These are phyloP conservation scores for Aspergillus unguis DNA, from an alignment of 2,329 filamentous ascomycete genomes.

Conservation along the genomic window DNA sequence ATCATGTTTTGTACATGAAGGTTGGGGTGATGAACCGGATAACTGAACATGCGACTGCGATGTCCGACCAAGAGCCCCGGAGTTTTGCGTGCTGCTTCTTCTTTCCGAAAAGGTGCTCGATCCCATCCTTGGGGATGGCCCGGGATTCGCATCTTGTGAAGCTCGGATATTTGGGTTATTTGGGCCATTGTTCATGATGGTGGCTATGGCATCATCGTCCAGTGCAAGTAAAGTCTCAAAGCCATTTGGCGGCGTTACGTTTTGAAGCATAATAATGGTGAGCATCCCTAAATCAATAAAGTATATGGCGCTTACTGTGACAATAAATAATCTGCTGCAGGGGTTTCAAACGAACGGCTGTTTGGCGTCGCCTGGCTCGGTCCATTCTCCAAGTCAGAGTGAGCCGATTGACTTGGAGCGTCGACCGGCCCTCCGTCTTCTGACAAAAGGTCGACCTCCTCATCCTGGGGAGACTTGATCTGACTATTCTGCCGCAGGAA, in stretches of 20 bases:
- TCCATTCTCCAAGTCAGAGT: background rate
- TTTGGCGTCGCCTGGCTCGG: too few species aligned
- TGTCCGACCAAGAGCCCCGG: background rate
- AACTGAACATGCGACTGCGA: background rate
- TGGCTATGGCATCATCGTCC: too few species aligned
- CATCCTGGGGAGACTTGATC: background rate
- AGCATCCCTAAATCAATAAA: too few species aligned
- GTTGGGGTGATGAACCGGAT: background rate
- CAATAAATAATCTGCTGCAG: too few species aligned
- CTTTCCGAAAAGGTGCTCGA: background rate
- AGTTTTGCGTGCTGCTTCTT: background rate
- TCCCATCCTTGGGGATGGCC: too few species aligned
- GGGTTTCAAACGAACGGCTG: too few species aligned
- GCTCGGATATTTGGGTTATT: background rate
- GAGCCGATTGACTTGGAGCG: background rate
- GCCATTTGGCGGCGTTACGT: too few species aligned
- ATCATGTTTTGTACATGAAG: background rate
- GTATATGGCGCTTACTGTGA: too few species aligned
- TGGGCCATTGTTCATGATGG: too few species aligned
- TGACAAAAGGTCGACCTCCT: background rate
- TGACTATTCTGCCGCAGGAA: background rate
- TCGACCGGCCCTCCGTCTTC: background rate
- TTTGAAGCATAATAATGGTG: too few species aligned
- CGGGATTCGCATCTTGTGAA: background rate
- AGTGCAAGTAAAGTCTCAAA: too few species aligned